Conservation (phyloP, 129 eudicot species). For the Flaveria bidentis region DNA sequence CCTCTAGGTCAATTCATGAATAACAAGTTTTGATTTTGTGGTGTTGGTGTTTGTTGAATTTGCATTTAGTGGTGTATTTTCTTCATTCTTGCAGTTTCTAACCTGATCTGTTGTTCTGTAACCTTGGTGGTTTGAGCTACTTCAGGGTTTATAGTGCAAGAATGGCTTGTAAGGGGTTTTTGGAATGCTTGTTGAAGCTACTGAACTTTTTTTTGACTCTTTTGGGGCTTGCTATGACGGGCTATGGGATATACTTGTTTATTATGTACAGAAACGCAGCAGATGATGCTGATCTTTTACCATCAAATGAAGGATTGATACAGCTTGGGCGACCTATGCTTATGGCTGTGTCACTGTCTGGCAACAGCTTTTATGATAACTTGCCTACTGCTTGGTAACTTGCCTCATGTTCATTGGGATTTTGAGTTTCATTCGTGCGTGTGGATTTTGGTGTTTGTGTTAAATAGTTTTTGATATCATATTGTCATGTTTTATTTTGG, state of each 20-base stretch:
- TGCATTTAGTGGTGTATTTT: neutral
- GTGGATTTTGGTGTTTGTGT: neutral
- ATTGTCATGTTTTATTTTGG: neutral
- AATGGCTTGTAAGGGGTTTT: conserved; percentile 80
- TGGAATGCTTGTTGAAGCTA: conserved; percentile 81
- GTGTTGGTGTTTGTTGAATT: neutral
- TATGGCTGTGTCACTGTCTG: conserved; percentile 52
- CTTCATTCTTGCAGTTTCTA: conserved; percentile 11
- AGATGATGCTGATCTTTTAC: conserved; percentile 32
- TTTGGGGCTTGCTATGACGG: conserved; percentile 73
- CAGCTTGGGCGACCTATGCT: conserved; percentile 76
- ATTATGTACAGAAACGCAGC: conserved; percentile 56
- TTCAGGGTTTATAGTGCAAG: conserved; percentile 19
- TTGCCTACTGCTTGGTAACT: conserved; percentile 82
- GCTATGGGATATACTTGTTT: conserved; percentile 78
- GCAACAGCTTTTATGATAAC: conserved; percentile 46
- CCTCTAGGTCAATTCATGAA: conserved; percentile 1
- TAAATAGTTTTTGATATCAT: neutral
- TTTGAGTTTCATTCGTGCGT: neutral
- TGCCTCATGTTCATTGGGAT: conserved; percentile 3
- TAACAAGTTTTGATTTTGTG: neutral
- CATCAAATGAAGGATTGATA: conserved; percentile 42
- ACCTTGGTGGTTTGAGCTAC: conserved; percentile 18
- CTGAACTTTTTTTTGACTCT: conserved; percentile 68
- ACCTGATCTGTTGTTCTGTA: neutral